These are phyloP conservation scores for Globisporangium uncinulatum DNA, from an alignment of 352 stramenopile species.

Conservation along the genomic window DNA sequence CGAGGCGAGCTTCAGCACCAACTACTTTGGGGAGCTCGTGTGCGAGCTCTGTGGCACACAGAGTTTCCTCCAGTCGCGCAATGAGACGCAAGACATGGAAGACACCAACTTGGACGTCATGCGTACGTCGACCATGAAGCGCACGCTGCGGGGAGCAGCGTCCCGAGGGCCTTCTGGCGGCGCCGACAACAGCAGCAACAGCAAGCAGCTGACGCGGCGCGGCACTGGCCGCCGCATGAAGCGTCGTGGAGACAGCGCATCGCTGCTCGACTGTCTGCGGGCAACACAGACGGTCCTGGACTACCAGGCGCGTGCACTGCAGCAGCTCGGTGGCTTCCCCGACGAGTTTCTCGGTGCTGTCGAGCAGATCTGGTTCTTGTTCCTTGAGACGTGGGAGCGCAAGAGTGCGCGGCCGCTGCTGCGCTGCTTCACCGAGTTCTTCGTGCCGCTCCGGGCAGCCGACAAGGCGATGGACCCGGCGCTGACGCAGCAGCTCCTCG, in stretches of 20 bases:
- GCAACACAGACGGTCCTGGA: slow-evolving; percentile 61
- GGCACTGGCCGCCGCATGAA: slow-evolving; percentile 1
- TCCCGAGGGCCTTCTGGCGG: too few species aligned
- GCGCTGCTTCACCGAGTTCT: slow-evolving; percentile 73
- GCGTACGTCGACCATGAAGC: slow-evolving; percentile 26
- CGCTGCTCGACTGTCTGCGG: slow-evolving; percentile 52
- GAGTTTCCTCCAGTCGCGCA: slow-evolving; percentile 73
- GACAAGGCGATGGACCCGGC: slow-evolving; percentile 44
- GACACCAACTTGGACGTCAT: slow-evolving; percentile 55
- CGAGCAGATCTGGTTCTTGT: slow-evolving; percentile 59
- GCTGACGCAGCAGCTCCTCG: slow-evolving; percentile 53
- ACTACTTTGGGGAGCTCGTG: slow-evolving; percentile 82
- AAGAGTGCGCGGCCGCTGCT: slow-evolving; percentile 57
- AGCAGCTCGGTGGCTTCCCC: slow-evolving; percentile 28
- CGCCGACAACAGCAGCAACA: not conserved
- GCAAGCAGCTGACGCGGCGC: not conserved
- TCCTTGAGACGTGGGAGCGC: slow-evolving; percentile 52
- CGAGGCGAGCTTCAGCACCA: slow-evolving; percentile 76
- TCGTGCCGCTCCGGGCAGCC: slow-evolving; percentile 20
- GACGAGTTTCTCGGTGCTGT: slow-evolving; percentile 44
- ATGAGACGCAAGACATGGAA: slow-evolving; percentile 77
- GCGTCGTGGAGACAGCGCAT: slow-evolving; percentile 17
- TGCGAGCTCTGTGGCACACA: slow-evolving; percentile 84
- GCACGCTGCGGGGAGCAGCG: slow-evolving; percentile 15
- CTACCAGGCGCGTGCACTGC: slow-evolving; percentile 38